Evolutionary conservation across 192 early-diverging fungal species (phyloP).

Genomic region (Podochytrium sp.): DNA sequence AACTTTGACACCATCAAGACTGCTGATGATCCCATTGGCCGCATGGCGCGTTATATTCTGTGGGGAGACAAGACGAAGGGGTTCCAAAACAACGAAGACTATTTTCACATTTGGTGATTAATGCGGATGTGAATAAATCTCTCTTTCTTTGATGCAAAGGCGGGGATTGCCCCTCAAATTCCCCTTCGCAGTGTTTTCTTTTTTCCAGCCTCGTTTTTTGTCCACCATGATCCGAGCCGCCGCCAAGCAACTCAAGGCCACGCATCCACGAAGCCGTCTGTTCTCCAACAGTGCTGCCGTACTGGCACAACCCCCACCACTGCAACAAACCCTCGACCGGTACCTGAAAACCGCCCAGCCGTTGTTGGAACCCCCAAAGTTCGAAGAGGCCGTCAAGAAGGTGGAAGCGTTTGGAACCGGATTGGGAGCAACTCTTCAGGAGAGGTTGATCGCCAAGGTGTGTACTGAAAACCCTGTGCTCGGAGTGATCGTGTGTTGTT

Average conservation of each 20-base stretch:
- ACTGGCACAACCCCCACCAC: background rate
- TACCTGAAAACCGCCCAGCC: background rate
- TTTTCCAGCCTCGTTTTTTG: too few species aligned
- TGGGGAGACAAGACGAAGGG: background rate
- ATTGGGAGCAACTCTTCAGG: background rate
- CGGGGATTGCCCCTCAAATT: background rate
- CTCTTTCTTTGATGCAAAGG: background rate
- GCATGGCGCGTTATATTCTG: background rate
- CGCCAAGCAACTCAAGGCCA: background rate
- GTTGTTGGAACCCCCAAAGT: background rate
- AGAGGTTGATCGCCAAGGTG: background rate
- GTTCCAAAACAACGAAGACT: too few species aligned
- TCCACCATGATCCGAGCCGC: background rate
- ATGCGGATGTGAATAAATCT: background rate
- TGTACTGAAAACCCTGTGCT: too few species aligned
- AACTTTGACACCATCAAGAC: constrained; percentile 6
- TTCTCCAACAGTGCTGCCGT: background rate
- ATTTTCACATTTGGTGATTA: background rate
- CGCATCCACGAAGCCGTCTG: background rate
- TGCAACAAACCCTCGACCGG: background rate
- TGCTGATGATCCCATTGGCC: background rate
- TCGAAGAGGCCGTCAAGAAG: background rate
- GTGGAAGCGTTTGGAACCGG: background rate
- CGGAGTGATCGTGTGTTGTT: too few species aligned
- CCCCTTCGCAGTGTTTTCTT: background rate